A percentile compares a stretch with the other conserved stretches of the same genome.
These are phyloP conservation scores for Ophiostoma sp. DNA, from an alignment of 2,329 filamentous ascomycete genomes.

Conservation along the genomic window DNA sequence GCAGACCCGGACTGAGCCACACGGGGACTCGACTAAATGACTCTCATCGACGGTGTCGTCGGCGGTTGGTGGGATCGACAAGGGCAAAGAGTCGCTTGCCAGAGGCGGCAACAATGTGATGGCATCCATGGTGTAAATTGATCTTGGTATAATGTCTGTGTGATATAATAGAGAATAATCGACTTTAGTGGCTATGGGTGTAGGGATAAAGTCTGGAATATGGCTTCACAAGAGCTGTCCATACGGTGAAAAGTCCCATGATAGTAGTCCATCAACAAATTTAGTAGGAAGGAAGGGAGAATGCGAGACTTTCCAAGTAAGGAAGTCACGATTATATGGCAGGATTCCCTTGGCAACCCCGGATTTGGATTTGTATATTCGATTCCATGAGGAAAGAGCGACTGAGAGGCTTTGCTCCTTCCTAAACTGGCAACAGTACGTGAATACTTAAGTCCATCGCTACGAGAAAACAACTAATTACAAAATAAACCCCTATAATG, in stretches of 20 bases:
- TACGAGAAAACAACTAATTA: neutral
- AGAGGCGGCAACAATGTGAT: neutral
- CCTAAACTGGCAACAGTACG: neutral
- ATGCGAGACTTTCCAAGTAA: neutral
- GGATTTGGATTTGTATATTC: no score
- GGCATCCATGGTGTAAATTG: neutral
- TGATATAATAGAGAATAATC: neutral
- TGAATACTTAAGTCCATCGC: neutral
- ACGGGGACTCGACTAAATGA: neutral
- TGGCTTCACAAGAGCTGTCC: neutral
- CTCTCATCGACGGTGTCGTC: neutral
- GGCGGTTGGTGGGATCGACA: neutral
- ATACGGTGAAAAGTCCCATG: neutral
- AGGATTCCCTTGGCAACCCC: slow-evolving; percentile 3
- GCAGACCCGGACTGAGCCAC: slow-evolving; percentile 19
- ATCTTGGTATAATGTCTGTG: neutral
- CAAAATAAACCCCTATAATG: no score
- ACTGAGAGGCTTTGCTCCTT: neutral
- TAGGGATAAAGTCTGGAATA: neutral
- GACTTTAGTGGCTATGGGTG: neutral
- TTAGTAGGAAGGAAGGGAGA: neutral
- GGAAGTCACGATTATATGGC: neutral
- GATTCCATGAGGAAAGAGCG: neutral
- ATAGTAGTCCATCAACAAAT: neutral
- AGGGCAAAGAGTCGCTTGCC: neutral